A percentile compares a stretch with the other conserved stretches of the same genome.
These are phyloP conservation scores for Mucor mucedo DNA, from an alignment of 371 early-diverging fungal species.

Conservation along the genomic window DNA sequence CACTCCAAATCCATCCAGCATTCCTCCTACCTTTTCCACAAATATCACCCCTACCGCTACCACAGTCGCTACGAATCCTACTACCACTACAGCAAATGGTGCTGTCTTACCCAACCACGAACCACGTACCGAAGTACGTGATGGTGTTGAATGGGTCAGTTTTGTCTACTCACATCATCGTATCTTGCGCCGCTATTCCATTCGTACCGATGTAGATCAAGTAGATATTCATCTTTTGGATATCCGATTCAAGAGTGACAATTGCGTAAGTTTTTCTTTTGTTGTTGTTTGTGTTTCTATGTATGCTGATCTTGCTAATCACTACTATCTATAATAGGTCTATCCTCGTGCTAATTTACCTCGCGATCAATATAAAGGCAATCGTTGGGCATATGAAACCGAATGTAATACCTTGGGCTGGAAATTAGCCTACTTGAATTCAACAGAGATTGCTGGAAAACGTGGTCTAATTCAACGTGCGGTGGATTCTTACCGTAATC, in stretches of 20 bases:
- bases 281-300: too few relatives aligned
- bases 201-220: conserved; percentile 79
- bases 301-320: background rate
- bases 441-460: conserved; percentile 76
- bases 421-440: conserved; percentile 71
- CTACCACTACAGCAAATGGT: conserved; percentile 4
- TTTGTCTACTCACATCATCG: conserved; percentile 70
- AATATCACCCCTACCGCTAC: background rate
- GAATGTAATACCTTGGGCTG: conserved; percentile 43
- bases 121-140: conserved; percentile 32
- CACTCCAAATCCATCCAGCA: background rate
- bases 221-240: conserved; percentile 43
- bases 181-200: conserved; percentile 61
- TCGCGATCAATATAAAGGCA: conserved; percentile 75
- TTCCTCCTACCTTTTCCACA: conserved; percentile 2
- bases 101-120: conserved; percentile 33
- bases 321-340: conserved; percentile 24
- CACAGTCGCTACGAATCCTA: background rate
- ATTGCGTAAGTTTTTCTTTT: conserved; percentile 34
- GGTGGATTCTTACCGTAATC: conserved; percentile 91
- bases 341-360: conserved; percentile 73
- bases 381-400: conserved; percentile 59
- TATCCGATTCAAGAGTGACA: conserved; percentile 36
- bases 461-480: conserved; percentile 93
- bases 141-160: conserved; percentile 66